phyloP scores from a whole-genome alignment of 306 rosid species.

The Prunus padus region DNA sequence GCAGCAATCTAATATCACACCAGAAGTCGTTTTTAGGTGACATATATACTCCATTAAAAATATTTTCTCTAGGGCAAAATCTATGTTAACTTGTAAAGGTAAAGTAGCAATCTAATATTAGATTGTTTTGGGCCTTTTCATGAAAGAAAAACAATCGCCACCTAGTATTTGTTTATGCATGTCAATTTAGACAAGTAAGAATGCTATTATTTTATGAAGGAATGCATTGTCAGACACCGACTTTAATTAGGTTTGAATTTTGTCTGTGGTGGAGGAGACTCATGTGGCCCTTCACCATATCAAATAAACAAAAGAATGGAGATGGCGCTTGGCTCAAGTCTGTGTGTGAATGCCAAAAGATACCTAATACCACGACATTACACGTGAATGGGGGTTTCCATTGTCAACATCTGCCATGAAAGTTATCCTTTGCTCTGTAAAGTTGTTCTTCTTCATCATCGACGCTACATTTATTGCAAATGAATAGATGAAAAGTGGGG shows the following conservation, averaged over 20 bases:
- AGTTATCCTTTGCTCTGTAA: neutral
- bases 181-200: neutral
- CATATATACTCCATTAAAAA: too few relatives aligned
- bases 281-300: conserved; percentile 25
- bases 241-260: neutral
- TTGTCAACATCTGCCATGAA: neutral
- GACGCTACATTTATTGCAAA: neutral
- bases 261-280: neutral
- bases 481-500: neutral
- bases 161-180: neutral
- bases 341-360: neutral
- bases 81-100: too few relatives aligned
- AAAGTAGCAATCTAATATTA: too few relatives aligned
- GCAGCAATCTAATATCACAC: too few relatives aligned
- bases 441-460: neutral
- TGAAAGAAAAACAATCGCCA: neutral
- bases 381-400: conserved; percentile 28
- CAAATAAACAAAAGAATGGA: conserved; percentile 20
- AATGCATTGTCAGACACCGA: neutral
- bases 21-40: too few relatives aligned
- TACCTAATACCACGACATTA: conserved; percentile 19
- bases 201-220: too few relatives aligned
- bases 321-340: conserved; percentile 5
- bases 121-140: too few relatives aligned
- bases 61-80: too few relatives aligned